Base-by-base conservation (phyloP, 2,329 filamentous ascomycete genomes). In the Pseudopithomyces maydicus region DNA sequence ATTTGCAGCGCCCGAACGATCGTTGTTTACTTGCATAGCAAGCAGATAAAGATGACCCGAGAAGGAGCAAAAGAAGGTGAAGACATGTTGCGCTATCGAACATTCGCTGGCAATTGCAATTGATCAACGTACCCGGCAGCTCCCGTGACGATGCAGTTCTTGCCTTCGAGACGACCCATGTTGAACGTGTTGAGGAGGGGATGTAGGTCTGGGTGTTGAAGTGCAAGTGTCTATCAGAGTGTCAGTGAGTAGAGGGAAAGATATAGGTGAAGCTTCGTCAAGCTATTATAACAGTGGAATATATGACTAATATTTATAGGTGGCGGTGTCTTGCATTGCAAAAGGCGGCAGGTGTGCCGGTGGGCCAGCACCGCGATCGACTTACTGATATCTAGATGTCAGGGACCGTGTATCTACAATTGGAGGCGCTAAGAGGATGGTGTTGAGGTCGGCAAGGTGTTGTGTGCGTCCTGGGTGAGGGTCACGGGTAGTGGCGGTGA, bases 81-180 rank as follows among this genome's bases (percentile, higher is more conserved):
- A 7, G 42, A 55, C 15, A 15, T 5, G 8, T 17, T 44, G 36
- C 10, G 48, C 14, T 33, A 12, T n/a, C 22, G 17, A 20, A 43
- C 15, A 8, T 35, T 15, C 29, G 47, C 33, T 41, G 35, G 22
- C 12, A 35, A 47, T 7, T 15, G 26, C 32, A 26, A 29, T 14
- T 20, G 42, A 35, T 32, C 52, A 54, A 80, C 87, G 78, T 84
- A 96, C 91, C 91, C 91, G 70, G 88, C 92, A 64, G 90, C 92
- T 72, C 92, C 92, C 53, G 92, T 96, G 78, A 96, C 85, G 74
- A 96, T 81, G 74, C 84, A 85, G 77, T 87, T 88, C 78, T 89
- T 89, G 74, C 85, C 85, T 62, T 84, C 80, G 53, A 89, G 80
- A 68, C 86, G 83, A 63, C 69, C 72, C 75, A 77, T 78, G 66